These are phyloP conservation scores for Geotrichum citri-aurantii DNA, from an alignment of 1,139 yeast species.

Conservation along the genomic window DNA sequence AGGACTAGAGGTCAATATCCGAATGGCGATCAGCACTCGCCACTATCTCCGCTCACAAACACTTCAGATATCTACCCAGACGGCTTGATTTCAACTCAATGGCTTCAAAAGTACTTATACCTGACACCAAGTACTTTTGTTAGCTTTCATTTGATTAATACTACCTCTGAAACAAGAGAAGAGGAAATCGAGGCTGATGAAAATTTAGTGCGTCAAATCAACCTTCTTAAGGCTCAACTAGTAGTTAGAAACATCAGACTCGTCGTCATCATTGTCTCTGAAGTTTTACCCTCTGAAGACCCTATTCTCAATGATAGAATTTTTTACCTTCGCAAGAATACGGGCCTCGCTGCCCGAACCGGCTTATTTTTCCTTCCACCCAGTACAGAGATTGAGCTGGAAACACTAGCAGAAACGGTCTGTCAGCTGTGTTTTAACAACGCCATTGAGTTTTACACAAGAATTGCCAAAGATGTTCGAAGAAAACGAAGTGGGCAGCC, in stretches of 20 bases:
- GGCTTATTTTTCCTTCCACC: slow-evolving; percentile 43
- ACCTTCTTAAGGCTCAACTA: slow-evolving; percentile 35
- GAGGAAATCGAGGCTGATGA: slow-evolving; percentile 33
- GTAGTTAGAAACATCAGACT: slow-evolving; percentile 33
- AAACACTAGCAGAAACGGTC: slow-evolving; percentile 38
- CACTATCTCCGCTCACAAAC: slow-evolving; percentile 41
- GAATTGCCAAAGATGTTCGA: slow-evolving; percentile 38
- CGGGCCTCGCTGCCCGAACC: slow-evolving; percentile 42
- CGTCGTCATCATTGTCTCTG: slow-evolving; percentile 34
- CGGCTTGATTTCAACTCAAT: slow-evolving; percentile 40
- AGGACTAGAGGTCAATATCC: slow-evolving; percentile 29
- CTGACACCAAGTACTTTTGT: slow-evolving; percentile 43
- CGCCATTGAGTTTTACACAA: slow-evolving; percentile 41
- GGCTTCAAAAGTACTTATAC: slow-evolving; percentile 48
- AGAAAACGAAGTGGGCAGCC: slow-evolving; percentile 28
- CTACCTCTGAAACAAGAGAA: slow-evolving; percentile 10
- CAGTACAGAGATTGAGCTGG: slow-evolving; percentile 38
- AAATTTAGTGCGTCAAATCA: slow-evolving; percentile 36
- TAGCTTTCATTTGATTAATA: slow-evolving; percentile 39
- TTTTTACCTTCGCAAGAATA: slow-evolving; percentile 37
- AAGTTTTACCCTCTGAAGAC: slow-evolving; percentile 31
- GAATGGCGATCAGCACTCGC: slow-evolving; percentile 32
- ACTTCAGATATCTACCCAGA: slow-evolving; percentile 40
- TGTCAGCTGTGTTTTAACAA: slow-evolving; percentile 39
- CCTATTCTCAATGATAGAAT: slow-evolving; percentile 38